Evolutionary conservation across 495 filamentous ascomycete species (phyloP), one percentile per base, ranked within the genome.

Genomic region (Chaetomium fimeti): DNA sequence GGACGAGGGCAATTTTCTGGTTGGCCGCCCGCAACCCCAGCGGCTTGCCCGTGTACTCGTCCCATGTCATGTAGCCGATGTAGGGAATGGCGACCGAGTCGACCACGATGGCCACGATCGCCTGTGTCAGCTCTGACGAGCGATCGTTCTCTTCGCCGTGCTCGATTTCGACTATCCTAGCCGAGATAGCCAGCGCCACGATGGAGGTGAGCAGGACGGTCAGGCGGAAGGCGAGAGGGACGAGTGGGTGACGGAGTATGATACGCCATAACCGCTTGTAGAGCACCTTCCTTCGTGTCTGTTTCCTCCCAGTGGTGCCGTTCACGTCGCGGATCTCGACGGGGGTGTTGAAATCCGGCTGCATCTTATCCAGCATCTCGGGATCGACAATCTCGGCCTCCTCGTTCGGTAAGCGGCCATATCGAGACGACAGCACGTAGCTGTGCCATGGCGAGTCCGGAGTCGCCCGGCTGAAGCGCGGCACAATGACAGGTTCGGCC

Each of bases 1-100:
- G 85, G 57, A 97, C 84, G 62, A 98, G 83, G 24, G 89, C 84
- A 68, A 96, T 88, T 72, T 98, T 98, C 24, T 91, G 87, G 42
- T 85, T 87, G 2, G 91, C 85, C 7, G 86, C 86, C 29, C 94
- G 89, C 61, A 98, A 79, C 6, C 94, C 94, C 38, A 98, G 79
- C 5, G 94, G 94, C 71, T 97, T 95, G 20, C 91, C 88, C 5
- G 91, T 93, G 75, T 96, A 98, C 76, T 98, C 94, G 73, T 98
- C 94, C 76, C 88, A 97, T 3, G 92, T 96, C 74, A 98, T 93
- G 74, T 96, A 98, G 57, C 91, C 71, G 40, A 94, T 84, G 74
- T 97, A 98, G 47, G 93, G 85, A 61, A 98, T 80, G 8, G 95
- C 95, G 4, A 97, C 81, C 15, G 87, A 87, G 75, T 97, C 93